phyloP scores from a whole-genome alignment of 352 stramenopile species.

The Phytopythium mirpurense region DNA sequence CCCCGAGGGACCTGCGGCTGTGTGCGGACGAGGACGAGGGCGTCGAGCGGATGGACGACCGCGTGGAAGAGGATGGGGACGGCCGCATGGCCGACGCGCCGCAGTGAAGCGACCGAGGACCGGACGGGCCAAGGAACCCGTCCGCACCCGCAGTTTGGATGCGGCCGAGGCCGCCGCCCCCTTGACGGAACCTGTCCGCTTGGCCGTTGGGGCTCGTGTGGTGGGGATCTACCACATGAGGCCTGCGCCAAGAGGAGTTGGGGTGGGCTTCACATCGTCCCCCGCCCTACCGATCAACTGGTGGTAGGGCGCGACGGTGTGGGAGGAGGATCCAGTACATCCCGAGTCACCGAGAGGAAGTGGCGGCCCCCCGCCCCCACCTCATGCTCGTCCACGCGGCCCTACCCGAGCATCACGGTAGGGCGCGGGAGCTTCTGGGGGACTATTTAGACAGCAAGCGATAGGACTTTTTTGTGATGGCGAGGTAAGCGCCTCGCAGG shows the following conservation, averaged over 20 bases:
- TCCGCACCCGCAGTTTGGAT: too few relatives aligned
- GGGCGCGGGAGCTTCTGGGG: background rate
- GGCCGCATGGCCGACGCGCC: background rate
- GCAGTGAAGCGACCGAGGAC: background rate
- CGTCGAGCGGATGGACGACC: constrained; percentile 1
- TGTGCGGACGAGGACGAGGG: constrained; percentile 2
- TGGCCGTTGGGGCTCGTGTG: too few relatives aligned
- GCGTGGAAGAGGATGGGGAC: background rate
- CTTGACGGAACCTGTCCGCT: too few relatives aligned
- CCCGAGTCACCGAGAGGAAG: constrained; percentile 4
- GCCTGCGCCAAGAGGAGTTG: too few relatives aligned
- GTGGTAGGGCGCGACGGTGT: too few relatives aligned
- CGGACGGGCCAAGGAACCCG: background rate
- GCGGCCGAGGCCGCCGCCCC: too few relatives aligned
- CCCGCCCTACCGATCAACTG: too few relatives aligned
- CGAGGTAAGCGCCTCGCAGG: background rate
- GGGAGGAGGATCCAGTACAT: too few relatives aligned
- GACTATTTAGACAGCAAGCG: constrained; percentile 1
- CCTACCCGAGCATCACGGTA: background rate
- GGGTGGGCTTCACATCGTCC: too few relatives aligned
- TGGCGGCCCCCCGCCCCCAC: background rate
- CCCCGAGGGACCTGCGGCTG: background rate
- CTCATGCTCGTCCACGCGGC: background rate
- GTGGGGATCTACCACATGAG: too few relatives aligned
- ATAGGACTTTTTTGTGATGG: background rate